These are phyloP conservation scores for Ogataea zsoltii DNA, from an alignment of 805 yeast genomes.

Conservation along the genomic window DNA sequence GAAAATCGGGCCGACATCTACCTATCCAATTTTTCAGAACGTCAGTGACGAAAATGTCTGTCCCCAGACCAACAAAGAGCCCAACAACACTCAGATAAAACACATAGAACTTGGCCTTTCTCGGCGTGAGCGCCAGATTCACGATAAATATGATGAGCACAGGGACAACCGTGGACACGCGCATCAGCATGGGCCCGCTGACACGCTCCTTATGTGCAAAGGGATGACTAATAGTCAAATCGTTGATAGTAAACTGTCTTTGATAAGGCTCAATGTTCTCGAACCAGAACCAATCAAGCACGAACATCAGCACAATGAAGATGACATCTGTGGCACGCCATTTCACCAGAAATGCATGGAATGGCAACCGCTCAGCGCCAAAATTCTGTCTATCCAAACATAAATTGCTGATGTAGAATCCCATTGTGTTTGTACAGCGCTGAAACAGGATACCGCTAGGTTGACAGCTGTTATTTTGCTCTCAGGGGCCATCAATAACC, in stretches of 20 bases:
- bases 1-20: conserved; percentile 87
- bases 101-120: conserved; percentile 55
- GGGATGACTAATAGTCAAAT: conserved; percentile 79
- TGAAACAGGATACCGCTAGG: too few species aligned
- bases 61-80: conserved; percentile 54
- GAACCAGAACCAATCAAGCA: conserved; percentile 27
- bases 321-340: conserved; percentile 31
- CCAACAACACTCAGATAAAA: conserved; percentile 70
- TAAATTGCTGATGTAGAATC: conserved; percentile 15
- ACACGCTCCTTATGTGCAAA: conserved; percentile 76
- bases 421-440: conserved; percentile 11
- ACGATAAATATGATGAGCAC: conserved; percentile 35
- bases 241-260: conserved; percentile 75
- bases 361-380: conserved; percentile 26
- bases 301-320: conserved; percentile 21
- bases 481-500: too few species aligned
- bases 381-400: conserved; percentile 31
- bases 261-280: conserved; percentile 59
- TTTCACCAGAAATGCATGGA: conserved; percentile 17
- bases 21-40: conserved; percentile 82
- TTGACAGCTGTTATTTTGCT: too few species aligned
- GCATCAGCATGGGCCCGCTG: conserved; percentile 50
- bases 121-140: conserved; percentile 42
- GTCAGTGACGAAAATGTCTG: conserved; percentile 68
- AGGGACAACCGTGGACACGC: conserved; percentile 58